A percentile compares a stretch with the other conserved stretches of the same genome.
These are phyloP conservation scores for Darksidea phi DNA, from an alignment of 495 filamentous ascomycete species.

Conservation along the genomic window DNA sequence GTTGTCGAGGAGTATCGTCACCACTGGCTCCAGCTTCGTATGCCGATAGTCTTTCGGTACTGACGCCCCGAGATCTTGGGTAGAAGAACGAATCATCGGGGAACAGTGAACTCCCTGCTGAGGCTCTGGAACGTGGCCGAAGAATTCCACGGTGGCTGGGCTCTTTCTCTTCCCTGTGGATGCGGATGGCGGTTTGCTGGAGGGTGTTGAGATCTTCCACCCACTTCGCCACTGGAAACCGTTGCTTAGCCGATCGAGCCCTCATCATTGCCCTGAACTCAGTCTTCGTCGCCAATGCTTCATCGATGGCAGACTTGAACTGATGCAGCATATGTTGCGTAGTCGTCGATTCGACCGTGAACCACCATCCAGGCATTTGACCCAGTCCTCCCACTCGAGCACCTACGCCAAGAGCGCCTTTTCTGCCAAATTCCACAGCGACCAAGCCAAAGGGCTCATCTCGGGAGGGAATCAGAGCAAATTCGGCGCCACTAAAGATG, in stretches of 20 bases:
- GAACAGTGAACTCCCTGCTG: too few relatives aligned
- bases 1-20: too few relatives aligned
- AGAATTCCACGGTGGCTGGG: too few relatives aligned
- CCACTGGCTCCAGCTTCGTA: too few relatives aligned
- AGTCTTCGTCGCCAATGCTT: slow-evolving; percentile 60
- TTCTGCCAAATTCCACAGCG: slow-evolving; percentile 76
- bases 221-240: slow-evolving; percentile 62
- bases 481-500: slow-evolving; percentile 79
- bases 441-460: slow-evolving; percentile 83
- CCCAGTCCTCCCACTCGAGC: slow-evolving; percentile 67
- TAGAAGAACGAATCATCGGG: too few relatives aligned
- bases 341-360: slow-evolving; percentile 66
- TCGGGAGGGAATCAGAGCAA: slow-evolving; percentile 74
- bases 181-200: too few relatives aligned
- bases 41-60: too few relatives aligned
- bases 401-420: slow-evolving; percentile 74
- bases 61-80: too few relatives aligned
- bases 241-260: slow-evolving; percentile 71
- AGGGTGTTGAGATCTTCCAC: slow-evolving; percentile 45
- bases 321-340: slow-evolving; percentile 69
- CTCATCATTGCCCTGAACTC: slow-evolving; percentile 66
- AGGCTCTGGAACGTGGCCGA: too few relatives aligned
- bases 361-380: slow-evolving; percentile 78
- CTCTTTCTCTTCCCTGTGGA: too few relatives aligned
- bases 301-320: slow-evolving; percentile 68